Conservation (phyloP, 805 yeast genomes). For the Debaryomyces tyrocola region DNA sequence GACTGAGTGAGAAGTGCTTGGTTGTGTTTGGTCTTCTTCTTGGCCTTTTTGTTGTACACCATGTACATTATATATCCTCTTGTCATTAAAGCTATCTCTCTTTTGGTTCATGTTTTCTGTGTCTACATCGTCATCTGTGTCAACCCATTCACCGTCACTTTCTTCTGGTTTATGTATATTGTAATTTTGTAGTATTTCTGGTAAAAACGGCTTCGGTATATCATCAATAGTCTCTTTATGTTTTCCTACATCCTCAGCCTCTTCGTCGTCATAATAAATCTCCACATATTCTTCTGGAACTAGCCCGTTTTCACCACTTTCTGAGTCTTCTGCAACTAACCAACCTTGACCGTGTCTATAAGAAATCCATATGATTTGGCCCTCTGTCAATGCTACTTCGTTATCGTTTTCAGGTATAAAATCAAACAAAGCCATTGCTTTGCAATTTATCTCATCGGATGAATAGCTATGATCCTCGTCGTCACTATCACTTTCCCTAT, state of each 20-base stretch:
- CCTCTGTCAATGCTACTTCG: slow-evolving; percentile 75
- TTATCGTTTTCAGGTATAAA: slow-evolving; percentile 93
- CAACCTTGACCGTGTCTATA: slow-evolving; percentile 98
- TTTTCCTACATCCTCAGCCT: slow-evolving; percentile 3
- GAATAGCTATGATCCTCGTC: slow-evolving; percentile 10
- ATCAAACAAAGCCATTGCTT: slow-evolving; percentile 86
- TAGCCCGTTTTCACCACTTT: slow-evolving; percentile 78
- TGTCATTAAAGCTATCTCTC: not conserved
- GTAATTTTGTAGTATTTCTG: slow-evolving; percentile 28
- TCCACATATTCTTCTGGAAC: slow-evolving; percentile 95
- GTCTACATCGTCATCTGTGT: slow-evolving; percentile 18
- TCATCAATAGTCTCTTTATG: slow-evolving; percentile 19
- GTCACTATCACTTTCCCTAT: slow-evolving; percentile 6
- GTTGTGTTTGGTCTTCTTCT: not conserved
- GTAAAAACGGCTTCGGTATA: slow-evolving; percentile 49
- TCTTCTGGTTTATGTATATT: slow-evolving; percentile 17
- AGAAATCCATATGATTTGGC: slow-evolving; percentile 81
- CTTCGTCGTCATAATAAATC: slow-evolving; percentile 31
- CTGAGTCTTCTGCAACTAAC: slow-evolving; percentile 88
- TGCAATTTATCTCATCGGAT: slow-evolving; percentile 41
- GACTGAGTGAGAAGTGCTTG: not conserved
- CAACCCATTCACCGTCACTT: slow-evolving; percentile 20
- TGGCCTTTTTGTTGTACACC: not conserved
- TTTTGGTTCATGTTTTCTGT: not conserved
- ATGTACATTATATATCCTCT: not conserved